Conservation (phyloP, 83 land plant species). For the Thuja plicata region DNA sequence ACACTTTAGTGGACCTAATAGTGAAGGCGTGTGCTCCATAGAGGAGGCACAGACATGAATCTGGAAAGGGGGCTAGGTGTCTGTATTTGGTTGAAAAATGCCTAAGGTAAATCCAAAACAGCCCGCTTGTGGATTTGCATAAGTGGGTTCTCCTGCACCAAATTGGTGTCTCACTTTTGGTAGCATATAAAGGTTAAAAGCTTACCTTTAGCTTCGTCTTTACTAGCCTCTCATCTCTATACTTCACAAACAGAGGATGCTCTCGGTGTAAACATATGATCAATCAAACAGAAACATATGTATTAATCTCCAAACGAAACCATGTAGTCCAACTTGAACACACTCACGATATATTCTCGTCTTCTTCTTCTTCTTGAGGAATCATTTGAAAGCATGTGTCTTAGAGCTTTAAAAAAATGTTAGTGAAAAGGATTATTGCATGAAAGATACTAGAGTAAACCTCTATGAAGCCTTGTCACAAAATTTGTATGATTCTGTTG, state of each 20-base stretch:
- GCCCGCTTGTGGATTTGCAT: background rate
- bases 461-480: constrained; percentile 3
- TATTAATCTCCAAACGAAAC: background rate
- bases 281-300: background rate
- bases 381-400: background rate
- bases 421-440: background rate
- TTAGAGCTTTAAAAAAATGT: background rate
- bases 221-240: background rate
- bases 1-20: background rate
- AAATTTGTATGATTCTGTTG: background rate
- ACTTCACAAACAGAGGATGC: background rate
- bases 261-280: background rate
- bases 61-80: background rate
- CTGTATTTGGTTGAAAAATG: no score
- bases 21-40: background rate
- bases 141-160: background rate
- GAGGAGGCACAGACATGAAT: background rate
- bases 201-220: background rate
- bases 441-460: background rate
- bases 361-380: background rate
- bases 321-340: background rate
- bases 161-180: background rate
- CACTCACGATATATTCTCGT: background rate
- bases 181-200: no score
- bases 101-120: background rate